Evolutionary conservation across 169 alveolate species (phyloP), one percentile per base, ranked within the genome.

Genomic region (Miamiensis avidus): DNA sequence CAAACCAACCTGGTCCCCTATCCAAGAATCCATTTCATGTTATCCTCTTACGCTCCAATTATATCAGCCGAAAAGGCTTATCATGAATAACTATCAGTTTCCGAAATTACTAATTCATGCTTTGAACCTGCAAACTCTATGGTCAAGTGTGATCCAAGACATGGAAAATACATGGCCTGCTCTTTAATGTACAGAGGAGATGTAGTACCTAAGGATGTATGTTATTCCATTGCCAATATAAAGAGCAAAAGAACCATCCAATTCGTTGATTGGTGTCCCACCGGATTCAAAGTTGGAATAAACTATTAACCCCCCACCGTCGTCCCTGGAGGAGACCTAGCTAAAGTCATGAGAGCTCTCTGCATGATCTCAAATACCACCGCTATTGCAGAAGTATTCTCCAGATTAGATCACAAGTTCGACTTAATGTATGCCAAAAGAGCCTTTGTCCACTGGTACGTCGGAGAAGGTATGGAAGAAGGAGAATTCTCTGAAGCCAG

Each of bases 261-360:
- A 78, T 88, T 84, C 87, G 90, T 88, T 82, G 92, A 88, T 85
- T 83, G 92, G 99, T 98, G 99, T 92, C 99, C 99, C 82, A 98
- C 99, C 65, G 99, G 99, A 33, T 99, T 99, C 98, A 98, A 99
- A 95, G 98, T 99, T 92, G 99, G 99, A 74, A 98, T 99, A 91
- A 99, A 98, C 97, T 98, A 98, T 95, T 99, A 98, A 96, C 99
- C 99, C 34, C 99, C 99, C 74, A 98, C 99, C 34, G 99, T 98
- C 78, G 72, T 75, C 34, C 79, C 79, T 34, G 90, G 92, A 78
- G 89, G 91, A 16, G 91, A 88, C 77, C 83, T 88, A 34, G 92
- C 92, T 74, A 85, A 88, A 72, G 92, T 82, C 33, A 88, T 79
- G 89, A 85, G 90, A 82, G 92, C 92, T 73, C 93, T 85, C 84